phyloP scores from a whole-genome alignment of 495 filamentous ascomycete species.

The Bombardia bombarda region DNA sequence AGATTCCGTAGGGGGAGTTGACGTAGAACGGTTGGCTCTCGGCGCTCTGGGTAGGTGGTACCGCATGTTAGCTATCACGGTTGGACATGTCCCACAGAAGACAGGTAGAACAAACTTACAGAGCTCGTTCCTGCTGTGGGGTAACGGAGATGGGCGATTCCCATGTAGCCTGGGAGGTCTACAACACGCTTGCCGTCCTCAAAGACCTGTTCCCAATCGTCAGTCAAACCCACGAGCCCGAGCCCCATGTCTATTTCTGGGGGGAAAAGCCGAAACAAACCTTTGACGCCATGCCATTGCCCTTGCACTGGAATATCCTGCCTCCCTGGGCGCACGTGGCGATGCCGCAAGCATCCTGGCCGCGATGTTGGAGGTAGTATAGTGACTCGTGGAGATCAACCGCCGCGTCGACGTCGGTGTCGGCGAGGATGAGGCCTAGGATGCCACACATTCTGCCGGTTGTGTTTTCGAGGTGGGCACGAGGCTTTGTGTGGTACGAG shows the following conservation, averaged over 20 bases:
- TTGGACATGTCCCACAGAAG: too few species aligned
- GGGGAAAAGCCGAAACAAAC: slow-evolving; percentile 16
- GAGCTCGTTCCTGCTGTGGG: slow-evolving; percentile 85
- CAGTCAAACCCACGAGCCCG: too few species aligned
- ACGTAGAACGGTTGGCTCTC: slow-evolving; percentile 90
- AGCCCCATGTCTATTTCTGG: not conserved
- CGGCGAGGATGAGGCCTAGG: slow-evolving; percentile 70
- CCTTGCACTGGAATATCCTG: slow-evolving; percentile 82
- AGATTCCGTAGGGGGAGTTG: slow-evolving; percentile 79
- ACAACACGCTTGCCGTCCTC: slow-evolving; percentile 63
- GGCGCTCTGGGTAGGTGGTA: slow-evolving; percentile 47
- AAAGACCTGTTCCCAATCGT: slow-evolving; percentile 47
- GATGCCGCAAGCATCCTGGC: slow-evolving; percentile 90
- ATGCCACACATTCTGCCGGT: slow-evolving; percentile 72
- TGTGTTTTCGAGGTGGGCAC: not conserved
- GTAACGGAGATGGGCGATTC: slow-evolving; percentile 81
- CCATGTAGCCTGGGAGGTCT: slow-evolving; percentile 85
- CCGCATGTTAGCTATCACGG: too few species aligned
- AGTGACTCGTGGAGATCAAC: slow-evolving; percentile 83
- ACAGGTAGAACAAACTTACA: slow-evolving; percentile 13
- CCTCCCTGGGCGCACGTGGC: slow-evolving; percentile 70
- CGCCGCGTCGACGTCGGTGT: slow-evolving; percentile 33
- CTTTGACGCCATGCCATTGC: slow-evolving; percentile 84
- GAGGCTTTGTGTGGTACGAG: too few species aligned
- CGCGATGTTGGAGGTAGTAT: slow-evolving; percentile 74